Evolutionary conservation across 805 yeast species (phyloP).

Genomic region (Saccharomycopsis capsularis): DNA sequence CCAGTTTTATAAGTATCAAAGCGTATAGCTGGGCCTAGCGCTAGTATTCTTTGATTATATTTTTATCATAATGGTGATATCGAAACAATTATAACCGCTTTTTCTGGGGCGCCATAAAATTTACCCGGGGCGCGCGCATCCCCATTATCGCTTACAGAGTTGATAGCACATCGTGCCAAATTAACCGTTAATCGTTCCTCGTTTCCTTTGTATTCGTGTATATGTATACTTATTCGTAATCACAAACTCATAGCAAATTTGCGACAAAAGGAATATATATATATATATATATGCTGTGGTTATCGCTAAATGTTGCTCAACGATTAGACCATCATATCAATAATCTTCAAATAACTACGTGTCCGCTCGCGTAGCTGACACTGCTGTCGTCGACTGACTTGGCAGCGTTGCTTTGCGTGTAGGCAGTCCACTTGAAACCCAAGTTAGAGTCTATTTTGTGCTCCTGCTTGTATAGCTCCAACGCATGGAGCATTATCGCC

Average conservation of each 20-base stretch:
- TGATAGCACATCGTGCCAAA: neutral
- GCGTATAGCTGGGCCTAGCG: neutral
- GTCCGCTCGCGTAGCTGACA: constrained; percentile 90
- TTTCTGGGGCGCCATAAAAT: no score
- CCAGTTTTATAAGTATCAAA: neutral
- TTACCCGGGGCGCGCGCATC: no score
- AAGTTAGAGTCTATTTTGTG: constrained; percentile 24
- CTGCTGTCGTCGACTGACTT: constrained; percentile 51
- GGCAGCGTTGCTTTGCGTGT: constrained; percentile 66
- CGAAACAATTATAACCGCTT: no score
- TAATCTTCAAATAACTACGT: constrained; percentile 33
- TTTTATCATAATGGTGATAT: no score
- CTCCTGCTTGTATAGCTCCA: constrained; percentile 33
- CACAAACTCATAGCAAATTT: neutral
- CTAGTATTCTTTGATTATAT: neutral
- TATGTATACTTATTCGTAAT: no score
- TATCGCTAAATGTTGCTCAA: no score
- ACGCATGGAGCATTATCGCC: constrained; percentile 48
- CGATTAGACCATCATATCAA: no score
- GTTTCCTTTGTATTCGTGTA: neutral
- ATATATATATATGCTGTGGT: no score
- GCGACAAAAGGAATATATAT: no score
- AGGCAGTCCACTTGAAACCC: constrained; percentile 64
- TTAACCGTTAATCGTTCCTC: neutral
- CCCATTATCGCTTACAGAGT: no score